phyloP scores from a whole-genome alignment of 2,329 filamentous ascomycete genomes.

The Hypoxylon sp. region DNA sequence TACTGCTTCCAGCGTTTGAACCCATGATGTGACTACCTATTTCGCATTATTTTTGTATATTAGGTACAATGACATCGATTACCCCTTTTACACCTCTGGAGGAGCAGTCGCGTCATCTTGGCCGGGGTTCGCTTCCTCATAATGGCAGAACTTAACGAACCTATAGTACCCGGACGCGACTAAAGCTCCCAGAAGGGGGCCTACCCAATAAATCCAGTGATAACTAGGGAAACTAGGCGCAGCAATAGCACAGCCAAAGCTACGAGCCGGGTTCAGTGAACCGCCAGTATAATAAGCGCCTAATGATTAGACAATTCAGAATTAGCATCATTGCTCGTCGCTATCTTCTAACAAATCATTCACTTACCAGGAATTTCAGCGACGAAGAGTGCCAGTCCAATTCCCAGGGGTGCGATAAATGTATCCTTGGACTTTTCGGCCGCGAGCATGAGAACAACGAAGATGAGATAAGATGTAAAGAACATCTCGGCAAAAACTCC shows the following conservation, averaged over 20 bases:
- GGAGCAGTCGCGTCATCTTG: constrained; percentile 7
- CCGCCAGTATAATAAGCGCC: constrained; percentile 56
- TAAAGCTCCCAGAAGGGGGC: constrained; percentile 57
- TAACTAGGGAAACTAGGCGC: constrained; percentile 47
- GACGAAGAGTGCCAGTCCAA: constrained; percentile 76
- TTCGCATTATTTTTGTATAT: neutral
- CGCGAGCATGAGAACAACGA: constrained; percentile 76
- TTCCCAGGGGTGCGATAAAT: constrained; percentile 76
- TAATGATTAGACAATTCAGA: constrained; percentile 19
- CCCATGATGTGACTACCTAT: too few species aligned
- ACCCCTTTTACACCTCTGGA: constrained; percentile 15
- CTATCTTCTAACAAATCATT: neutral
- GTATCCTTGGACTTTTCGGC: constrained; percentile 77
- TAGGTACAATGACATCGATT: neutral
- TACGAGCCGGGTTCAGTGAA: constrained; percentile 56
- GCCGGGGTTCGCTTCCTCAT: constrained; percentile 48
- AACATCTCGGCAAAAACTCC: constrained; percentile 75
- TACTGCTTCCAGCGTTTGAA: neutral
- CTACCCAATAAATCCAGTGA: constrained; percentile 59
- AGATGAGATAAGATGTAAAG: constrained; percentile 71
- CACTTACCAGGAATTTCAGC: constrained; percentile 56
- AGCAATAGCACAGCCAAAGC: constrained; percentile 54
- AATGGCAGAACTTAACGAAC: constrained; percentile 47
- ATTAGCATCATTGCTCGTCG: neutral
- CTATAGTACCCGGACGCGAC: constrained; percentile 55